A percentile compares a stretch with the other conserved stretches of the same genome.
These are phyloP conservation scores for Yamadazyma atlantica DNA, from an alignment of 1,139 yeast genomes.

Conservation along the genomic window DNA sequence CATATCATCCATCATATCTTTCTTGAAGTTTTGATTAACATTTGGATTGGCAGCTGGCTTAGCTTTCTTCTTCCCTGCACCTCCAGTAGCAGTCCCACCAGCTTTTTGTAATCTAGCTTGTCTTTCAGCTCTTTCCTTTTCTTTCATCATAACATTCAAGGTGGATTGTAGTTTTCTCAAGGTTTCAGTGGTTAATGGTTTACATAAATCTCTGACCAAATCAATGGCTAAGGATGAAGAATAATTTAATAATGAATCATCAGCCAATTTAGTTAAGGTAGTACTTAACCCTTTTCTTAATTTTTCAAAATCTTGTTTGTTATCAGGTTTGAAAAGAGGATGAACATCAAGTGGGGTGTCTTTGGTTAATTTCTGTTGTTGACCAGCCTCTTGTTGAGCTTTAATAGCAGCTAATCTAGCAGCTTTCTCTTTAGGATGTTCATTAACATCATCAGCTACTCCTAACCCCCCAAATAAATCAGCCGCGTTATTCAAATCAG, in stretches of 20 bases:
- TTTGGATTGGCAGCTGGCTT: slow-evolving; percentile 73
- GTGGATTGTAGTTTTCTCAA: slow-evolving; percentile 86
- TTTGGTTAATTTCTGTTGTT: slow-evolving; percentile 41
- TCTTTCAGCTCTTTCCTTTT: slow-evolving; percentile 89
- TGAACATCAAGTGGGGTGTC: slow-evolving; percentile 72
- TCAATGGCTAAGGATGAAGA: slow-evolving; percentile 78
- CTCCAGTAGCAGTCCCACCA: slow-evolving; percentile 87
- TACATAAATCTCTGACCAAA: slow-evolving; percentile 77
- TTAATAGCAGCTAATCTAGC: slow-evolving; percentile 52
- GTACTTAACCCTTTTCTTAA: slow-evolving; percentile 77
- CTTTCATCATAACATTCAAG: slow-evolving; percentile 74
- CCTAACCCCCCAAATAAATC: slow-evolving; percentile 86
- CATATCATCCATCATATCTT: slow-evolving; percentile 62
- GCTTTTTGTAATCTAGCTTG: slow-evolving; percentile 74
- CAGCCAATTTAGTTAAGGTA: slow-evolving; percentile 62
- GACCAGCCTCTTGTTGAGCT: slow-evolving; percentile 31
- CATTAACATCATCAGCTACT: slow-evolving; percentile 52
- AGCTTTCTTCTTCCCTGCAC: slow-evolving; percentile 94
- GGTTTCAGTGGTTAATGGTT: slow-evolving; percentile 79
- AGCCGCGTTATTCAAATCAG: slow-evolving; percentile 91
- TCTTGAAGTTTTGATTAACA: slow-evolving; percentile 76
- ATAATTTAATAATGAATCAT: slow-evolving; percentile 65
- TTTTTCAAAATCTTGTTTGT: slow-evolving; percentile 79
- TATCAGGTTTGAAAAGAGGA: slow-evolving; percentile 77
- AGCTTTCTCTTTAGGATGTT: slow-evolving; percentile 68